phyloP scores from a whole-genome alignment of 306 rosid species.

The Phaseolus lunatus region DNA sequence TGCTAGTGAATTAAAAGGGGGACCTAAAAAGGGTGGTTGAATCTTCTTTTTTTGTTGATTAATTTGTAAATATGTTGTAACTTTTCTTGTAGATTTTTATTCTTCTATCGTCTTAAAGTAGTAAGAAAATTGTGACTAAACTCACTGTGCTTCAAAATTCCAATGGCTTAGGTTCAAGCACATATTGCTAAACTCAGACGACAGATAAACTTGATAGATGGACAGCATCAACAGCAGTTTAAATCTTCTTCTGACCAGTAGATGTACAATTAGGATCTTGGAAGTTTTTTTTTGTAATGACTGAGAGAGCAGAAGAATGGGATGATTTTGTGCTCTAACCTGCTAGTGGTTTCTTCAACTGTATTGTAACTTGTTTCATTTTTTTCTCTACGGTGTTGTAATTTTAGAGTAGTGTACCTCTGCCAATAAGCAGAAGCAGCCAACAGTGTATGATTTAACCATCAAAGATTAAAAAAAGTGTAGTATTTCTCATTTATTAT shows the following conservation, averaged over 20 bases:
- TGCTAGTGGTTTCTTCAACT: slow-evolving; percentile 31
- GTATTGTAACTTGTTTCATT: slow-evolving; percentile 34
- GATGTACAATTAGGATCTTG: slow-evolving; percentile 41
- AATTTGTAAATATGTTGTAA: slow-evolving; percentile 15
- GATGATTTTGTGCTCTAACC: slow-evolving; percentile 33
- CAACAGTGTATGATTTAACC: slow-evolving; percentile 39
- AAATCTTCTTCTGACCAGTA: slow-evolving; percentile 61
- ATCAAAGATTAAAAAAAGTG: slow-evolving; percentile 11
- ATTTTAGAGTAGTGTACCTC: slow-evolving; percentile 25
- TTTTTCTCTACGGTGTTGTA: slow-evolving; percentile 25
- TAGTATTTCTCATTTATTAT: neutral
- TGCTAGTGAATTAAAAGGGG: slow-evolving; percentile 28
- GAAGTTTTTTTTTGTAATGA: slow-evolving; percentile 27
- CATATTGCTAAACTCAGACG: slow-evolving; percentile 71
- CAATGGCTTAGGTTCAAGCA: slow-evolving; percentile 67
- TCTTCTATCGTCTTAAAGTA: neutral
- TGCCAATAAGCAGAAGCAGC: slow-evolving; percentile 21
- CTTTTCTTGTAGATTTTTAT: slow-evolving; percentile 30
- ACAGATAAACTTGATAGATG: slow-evolving; percentile 63
- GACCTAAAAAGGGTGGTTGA: neutral
- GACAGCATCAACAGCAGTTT: slow-evolving; percentile 63
- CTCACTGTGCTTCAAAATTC: slow-evolving; percentile 28
- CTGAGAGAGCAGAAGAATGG: slow-evolving; percentile 23
- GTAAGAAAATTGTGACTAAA: slow-evolving; percentile 18
- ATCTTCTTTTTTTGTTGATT: slow-evolving; percentile 16